A percentile compares a stretch with the other conserved stretches of the same genome.
Conservation (phyloP, 495 filamentous ascomycete genomes). For the Glarea lozoyensis region DNA sequence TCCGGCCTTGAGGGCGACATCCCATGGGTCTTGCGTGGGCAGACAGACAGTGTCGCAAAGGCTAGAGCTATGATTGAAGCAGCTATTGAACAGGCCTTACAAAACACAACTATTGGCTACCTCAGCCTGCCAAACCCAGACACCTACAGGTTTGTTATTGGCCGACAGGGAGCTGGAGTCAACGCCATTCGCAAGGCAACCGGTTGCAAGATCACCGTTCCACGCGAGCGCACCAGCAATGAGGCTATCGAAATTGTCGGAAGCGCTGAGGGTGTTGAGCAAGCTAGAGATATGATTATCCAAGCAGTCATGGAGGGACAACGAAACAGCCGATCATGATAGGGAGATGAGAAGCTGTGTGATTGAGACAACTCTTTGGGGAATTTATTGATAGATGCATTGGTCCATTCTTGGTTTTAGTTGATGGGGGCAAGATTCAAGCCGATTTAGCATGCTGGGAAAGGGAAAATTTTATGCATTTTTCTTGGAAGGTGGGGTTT, state of each 20-base stretch:
- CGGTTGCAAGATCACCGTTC: slow-evolving; percentile 85
- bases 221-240: slow-evolving; percentile 62
- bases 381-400: too few species aligned
- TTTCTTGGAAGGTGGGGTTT: too few species aligned
- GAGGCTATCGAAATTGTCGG: slow-evolving; percentile 89
- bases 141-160: slow-evolving; percentile 85
- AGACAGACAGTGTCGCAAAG: slow-evolving; percentile 63
- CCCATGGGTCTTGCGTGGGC: slow-evolving; percentile 83
- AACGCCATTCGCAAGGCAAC: slow-evolving; percentile 88
- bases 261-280: slow-evolving; percentile 67
- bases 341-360: too few species aligned
- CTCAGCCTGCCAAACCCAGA: slow-evolving; percentile 82
- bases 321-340: slow-evolving; percentile 4
- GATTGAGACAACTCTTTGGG: too few species aligned
- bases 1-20: slow-evolving; percentile 61
- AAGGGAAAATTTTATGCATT: too few species aligned
- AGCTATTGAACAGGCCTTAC: slow-evolving; percentile 62
- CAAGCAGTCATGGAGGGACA: slow-evolving; percentile 57
- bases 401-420: too few species aligned
- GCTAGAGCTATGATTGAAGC: slow-evolving; percentile 63
- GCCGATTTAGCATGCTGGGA: too few species aligned
- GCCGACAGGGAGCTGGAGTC: slow-evolving; percentile 80
- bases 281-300: slow-evolving; percentile 82
- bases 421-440: too few species aligned
- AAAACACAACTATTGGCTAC: slow-evolving; percentile 70